Percentiles rank a stretch among this genome's conserved stretches.
phyloP scores from a whole-genome alignment of 495 filamentous ascomycete species.

The Bathelium albidoporum region DNA sequence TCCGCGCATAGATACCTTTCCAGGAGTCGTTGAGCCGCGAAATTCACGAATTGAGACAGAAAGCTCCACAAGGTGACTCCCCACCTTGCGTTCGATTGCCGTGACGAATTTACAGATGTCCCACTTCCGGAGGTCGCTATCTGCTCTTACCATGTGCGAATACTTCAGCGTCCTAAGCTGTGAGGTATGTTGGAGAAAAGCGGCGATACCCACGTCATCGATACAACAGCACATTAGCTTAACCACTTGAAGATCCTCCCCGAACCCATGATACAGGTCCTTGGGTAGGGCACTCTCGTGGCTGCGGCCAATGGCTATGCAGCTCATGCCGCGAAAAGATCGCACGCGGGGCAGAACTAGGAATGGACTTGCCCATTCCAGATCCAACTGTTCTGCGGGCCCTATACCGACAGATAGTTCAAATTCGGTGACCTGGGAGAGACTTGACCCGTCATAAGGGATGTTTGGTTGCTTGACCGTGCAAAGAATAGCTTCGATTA shows the following conservation, averaged over 20 bases:
- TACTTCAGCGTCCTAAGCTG: conserved; percentile 28
- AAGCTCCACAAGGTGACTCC: conserved; percentile 30
- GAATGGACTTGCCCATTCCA: conserved; percentile 24
- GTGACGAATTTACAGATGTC: conserved; percentile 31
- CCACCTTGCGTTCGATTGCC: conserved; percentile 27
- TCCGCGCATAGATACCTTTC: conserved; percentile 28
- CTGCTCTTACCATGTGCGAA: conserved; percentile 21
- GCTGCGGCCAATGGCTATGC: conserved; percentile 17
- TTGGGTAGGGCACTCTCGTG: conserved; percentile 16
- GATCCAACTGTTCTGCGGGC: conserved; percentile 16
- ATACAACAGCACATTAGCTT: conserved; percentile 24
- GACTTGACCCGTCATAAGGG: conserved; percentile 14
- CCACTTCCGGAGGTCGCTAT: conserved; percentile 23
- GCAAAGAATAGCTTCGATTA: conserved; percentile 20
- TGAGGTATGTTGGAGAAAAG: conserved; percentile 30
- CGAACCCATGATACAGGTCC: conserved; percentile 18
- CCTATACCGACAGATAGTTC: conserved; percentile 13
- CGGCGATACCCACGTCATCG: conserved; percentile 28
- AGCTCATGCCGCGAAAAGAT: conserved; percentile 23
- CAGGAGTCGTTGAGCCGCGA: conserved; percentile 25
- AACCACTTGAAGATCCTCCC: conserved; percentile 22
- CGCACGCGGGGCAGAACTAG: conserved; percentile 25
- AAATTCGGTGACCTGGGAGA: conserved; percentile 22
- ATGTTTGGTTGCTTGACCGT: conserved; percentile 20
- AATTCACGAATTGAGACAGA: conserved; percentile 22